Conservation (phyloP, 2,329 filamentous ascomycete genomes). For the Exutisphaerella laricina region DNA sequence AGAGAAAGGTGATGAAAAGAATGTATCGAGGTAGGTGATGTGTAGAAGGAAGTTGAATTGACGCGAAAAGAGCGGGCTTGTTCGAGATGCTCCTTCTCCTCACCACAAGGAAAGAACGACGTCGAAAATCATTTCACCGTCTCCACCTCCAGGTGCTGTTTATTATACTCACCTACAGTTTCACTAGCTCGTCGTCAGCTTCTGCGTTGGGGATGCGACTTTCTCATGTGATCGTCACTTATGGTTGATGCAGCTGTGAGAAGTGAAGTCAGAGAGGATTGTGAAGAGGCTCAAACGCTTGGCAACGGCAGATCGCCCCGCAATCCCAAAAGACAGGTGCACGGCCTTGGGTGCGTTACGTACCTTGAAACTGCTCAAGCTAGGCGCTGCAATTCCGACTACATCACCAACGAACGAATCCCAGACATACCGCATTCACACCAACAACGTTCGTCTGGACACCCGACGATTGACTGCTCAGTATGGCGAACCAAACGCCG, state of each 20-base stretch:
- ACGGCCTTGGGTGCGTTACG: slow-evolving; percentile 7
- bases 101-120: background rate
- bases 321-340: slow-evolving; percentile 11
- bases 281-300: slow-evolving; percentile 11
- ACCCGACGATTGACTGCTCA: slow-evolving; percentile 23
- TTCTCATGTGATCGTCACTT: background rate
- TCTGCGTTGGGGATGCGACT: too few relatives aligned
- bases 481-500: slow-evolving; percentile 96
- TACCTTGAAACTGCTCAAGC: slow-evolving; percentile 9
- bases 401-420: background rate
- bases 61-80: background rate
- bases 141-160: too few relatives aligned
- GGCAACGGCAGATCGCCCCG: slow-evolving; percentile 12
- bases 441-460: background rate
- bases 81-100: background rate
- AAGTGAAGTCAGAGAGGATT: slow-evolving; percentile 3
- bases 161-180: too few relatives aligned
- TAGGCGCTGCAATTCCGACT: slow-evolving; percentile 7
- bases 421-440: background rate
- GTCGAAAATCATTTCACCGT: too few relatives aligned
- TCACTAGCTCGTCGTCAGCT: background rate
- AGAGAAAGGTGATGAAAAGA: background rate
- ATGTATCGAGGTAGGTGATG: background rate
- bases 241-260: background rate
- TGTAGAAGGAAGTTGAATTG: background rate